These are phyloP conservation scores for Beta vulgaris DNA, from an alignment of 148 eudicot species.

Conservation along the genomic window DNA sequence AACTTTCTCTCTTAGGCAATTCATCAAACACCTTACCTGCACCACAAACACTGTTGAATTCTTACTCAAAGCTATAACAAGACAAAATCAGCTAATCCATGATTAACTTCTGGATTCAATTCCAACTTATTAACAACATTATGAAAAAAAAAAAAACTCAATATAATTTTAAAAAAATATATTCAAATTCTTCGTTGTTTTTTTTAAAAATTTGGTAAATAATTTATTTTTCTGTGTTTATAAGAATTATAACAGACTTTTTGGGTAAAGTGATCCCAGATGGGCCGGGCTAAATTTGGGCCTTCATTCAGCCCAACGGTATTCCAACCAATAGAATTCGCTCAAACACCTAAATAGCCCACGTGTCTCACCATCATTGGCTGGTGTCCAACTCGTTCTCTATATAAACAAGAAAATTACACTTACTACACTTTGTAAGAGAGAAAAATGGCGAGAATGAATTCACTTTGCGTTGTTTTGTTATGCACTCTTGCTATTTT, in stretches of 20 bases:
- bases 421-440: neutral
- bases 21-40: slow-evolving; percentile 31
- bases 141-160: too few species aligned
- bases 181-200: too few species aligned
- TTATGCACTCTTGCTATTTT: slow-evolving; percentile 39
- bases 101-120: too few species aligned
- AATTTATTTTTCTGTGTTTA: too few species aligned
- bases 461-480: slow-evolving; percentile 27
- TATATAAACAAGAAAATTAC: neutral
- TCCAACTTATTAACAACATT: too few species aligned
- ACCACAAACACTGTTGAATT: neutral
- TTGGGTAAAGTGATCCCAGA: neutral
- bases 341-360: neutral
- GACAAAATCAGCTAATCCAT: too few species aligned
- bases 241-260: too few species aligned
- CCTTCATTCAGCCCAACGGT: neutral
- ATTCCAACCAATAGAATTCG: slow-evolving; percentile 18
- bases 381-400: neutral
- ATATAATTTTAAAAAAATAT: too few species aligned
- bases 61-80: too few species aligned
- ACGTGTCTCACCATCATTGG: slow-evolving; percentile 16
- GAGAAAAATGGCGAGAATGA: slow-evolving; percentile 41
- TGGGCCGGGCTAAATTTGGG: neutral
- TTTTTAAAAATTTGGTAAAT: too few species aligned
- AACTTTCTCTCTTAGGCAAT: slow-evolving; percentile 8